Base-by-base conservation (phyloP, 2,329 filamentous ascomycete species). In the Parascedosporium putredinis region DNA sequence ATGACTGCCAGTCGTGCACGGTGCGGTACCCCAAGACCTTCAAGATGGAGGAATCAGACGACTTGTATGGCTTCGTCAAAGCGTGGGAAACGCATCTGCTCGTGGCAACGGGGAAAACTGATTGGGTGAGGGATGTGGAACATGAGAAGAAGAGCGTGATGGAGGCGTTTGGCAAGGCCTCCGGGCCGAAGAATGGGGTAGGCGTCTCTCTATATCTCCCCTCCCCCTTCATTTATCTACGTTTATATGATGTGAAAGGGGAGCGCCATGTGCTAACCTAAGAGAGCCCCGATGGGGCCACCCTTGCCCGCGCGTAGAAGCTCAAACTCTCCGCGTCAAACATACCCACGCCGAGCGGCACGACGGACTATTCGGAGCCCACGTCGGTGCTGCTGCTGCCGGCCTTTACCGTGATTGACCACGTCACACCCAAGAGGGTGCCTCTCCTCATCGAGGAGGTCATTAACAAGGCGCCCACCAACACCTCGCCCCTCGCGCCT, bases 311-410 rank as follows among this genome's bases (percentile, higher is more conserved):
- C n/a, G n/a, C 12, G 27, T 31, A 91, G 85, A 83, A 77, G 65
- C 74, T 96, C 56, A 95, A 94, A 81, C 77, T 97, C 44, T 95
- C 88, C 5, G 91, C 91, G 44, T 93, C 86, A 55, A 90, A 96
- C 67, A 94, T 96, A 54, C 87, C 86, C 12, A 82, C 88, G 1
- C 88, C 89, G 23, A 75, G 78, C 59, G 76, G 83, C 64, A 74
- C 71, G 43, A 71, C 68, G 60, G 76, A 75, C 60, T 83, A 85
- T 68, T 75, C 71, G 5, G 69, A 80, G 50, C 85, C 87, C 4
- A 95, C 90, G 3, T 87, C 81, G 5, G 80, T 91, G 16, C 75
- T 96, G 33, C 77, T 96, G 23, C 82, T 97, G 16, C 91, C 91
- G 0, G 81, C 87, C 54, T 95, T 95, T 68, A 83, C 79, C 34